Conservation (phyloP, 345 rosid species). For the Erucastrum elatum region DNA sequence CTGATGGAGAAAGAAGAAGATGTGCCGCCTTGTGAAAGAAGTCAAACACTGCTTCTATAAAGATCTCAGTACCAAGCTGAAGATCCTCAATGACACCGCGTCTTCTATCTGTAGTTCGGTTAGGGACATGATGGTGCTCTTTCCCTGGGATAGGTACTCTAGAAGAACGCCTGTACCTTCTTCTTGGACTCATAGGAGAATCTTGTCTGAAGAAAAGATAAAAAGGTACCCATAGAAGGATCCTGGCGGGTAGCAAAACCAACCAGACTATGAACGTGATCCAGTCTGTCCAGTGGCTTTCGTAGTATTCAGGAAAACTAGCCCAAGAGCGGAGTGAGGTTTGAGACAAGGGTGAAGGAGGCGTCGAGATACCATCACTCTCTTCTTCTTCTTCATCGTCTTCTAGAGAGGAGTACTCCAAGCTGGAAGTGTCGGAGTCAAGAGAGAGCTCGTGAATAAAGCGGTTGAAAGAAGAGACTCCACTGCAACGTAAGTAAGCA, state of each 20-base stretch:
- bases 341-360: constrained; percentile 68
- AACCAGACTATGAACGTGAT: constrained; percentile 50
- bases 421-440: constrained; percentile 72
- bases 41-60: constrained; percentile 72
- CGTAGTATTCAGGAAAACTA: constrained; percentile 44
- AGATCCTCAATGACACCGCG: constrained; percentile 99
- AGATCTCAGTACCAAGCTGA: constrained; percentile 82
- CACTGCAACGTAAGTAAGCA: constrained; percentile 48
- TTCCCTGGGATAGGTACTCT: constrained; percentile 38
- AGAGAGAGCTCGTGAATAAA: constrained; percentile 82
- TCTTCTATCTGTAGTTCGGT: constrained; percentile 74
- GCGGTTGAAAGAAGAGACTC: constrained; percentile 93
- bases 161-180: constrained; percentile 42
- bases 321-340: constrained; percentile 62
- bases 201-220: constrained; percentile 38
- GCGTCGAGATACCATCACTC: constrained; percentile 54
- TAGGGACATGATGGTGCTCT: constrained; percentile 66
- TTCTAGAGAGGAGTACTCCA: constrained; percentile 56
- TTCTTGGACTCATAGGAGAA: constrained; percentile 40
- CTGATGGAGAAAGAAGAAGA: constrained; percentile 72
- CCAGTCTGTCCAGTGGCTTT: constrained; percentile 58
- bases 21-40: constrained; percentile 72
- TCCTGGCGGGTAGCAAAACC: constrained; percentile 59
- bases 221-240: constrained; percentile 57
- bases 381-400: constrained; percentile 38